Evolutionary conservation across 2,329 filamentous ascomycete species (phyloP).

Genomic region (Microcyclospora pomicola): DNA sequence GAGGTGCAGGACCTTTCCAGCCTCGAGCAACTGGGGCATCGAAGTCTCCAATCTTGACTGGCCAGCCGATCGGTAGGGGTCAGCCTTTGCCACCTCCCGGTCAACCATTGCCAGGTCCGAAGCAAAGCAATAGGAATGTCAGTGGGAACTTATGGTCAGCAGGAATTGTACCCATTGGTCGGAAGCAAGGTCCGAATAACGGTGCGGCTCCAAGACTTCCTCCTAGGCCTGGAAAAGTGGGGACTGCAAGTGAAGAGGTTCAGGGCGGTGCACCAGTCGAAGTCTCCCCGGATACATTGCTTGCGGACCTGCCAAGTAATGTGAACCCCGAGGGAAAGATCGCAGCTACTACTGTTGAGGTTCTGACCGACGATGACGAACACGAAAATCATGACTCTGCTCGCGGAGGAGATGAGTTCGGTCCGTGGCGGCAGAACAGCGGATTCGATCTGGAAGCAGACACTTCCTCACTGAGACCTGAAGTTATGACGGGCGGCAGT

Average conservation of each 20-base stretch:
- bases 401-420: constrained; percentile 10
- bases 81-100: constrained; percentile 72
- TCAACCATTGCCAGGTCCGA: constrained; percentile 50
- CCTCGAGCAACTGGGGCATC: constrained; percentile 22
- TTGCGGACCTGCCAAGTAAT: constrained; percentile 1
- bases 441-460: constrained; percentile 1
- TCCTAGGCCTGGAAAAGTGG: no score
- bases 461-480: no score
- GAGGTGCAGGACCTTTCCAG: constrained; percentile 14
- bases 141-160: no score
- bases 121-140: constrained; percentile 4
- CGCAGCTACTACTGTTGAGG: constrained; percentile 8
- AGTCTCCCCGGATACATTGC: neutral
- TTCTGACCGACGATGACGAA: constrained; percentile 3
- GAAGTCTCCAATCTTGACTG: neutral
- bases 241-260: constrained; percentile 5
- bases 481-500: no score
- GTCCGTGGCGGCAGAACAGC: constrained; percentile 13
- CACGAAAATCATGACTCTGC: neutral
- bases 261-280: constrained; percentile 2
- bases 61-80: constrained; percentile 64
- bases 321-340: constrained; percentile 3
- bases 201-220: no score
- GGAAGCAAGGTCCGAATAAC: no score
- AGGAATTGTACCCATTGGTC: no score